Percentiles rank a stretch among this genome's conserved stretches.
phyloP scores from a whole-genome alignment of 1,284 basidiomycete species.

The Athelia psychrophila region DNA sequence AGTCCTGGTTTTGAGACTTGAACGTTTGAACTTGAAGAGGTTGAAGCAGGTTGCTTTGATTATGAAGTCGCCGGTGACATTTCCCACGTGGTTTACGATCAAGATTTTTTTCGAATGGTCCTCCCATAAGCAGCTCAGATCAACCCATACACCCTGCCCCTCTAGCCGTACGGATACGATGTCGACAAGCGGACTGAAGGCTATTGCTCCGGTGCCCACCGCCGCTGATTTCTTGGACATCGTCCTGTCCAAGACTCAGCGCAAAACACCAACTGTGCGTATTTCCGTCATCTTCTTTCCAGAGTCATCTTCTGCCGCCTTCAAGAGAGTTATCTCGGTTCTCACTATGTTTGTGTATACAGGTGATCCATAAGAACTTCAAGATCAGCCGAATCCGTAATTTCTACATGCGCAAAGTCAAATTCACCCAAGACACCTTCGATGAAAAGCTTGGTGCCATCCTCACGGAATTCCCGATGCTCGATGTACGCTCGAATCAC shows the following conservation, averaged over 20 bases:
- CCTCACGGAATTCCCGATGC: conserved; percentile 93
- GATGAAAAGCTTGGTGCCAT: conserved; percentile 96
- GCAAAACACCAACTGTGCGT: conserved; percentile 93
- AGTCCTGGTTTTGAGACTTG: no score
- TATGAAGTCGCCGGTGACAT: no score
- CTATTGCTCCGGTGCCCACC: conserved; percentile 96
- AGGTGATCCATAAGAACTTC: conserved; percentile 98
- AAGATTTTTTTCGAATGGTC: no score
- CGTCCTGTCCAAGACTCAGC: conserved; percentile 89
- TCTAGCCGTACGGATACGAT: conserved; percentile 32
- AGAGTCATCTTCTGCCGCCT: background rate
- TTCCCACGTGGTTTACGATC: no score
- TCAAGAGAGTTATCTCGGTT: conserved; percentile 1
- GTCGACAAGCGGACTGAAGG: conserved; percentile 89
- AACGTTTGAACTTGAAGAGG: no score
- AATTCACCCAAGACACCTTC: conserved; percentile 97
- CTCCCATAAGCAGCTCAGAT: background rate
- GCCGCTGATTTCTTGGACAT: conserved; percentile 96
- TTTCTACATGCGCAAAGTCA: conserved; percentile 99
- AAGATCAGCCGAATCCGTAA: conserved; percentile 95
- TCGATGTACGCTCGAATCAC: conserved; percentile 66
- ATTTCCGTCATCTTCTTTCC: background rate
- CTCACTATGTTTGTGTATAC: background rate
- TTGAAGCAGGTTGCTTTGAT: no score
- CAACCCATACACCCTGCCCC: background rate